Evolutionary conservation across 495 filamentous ascomycete species (phyloP).

Genomic region (Neurospora sp.): DNA sequence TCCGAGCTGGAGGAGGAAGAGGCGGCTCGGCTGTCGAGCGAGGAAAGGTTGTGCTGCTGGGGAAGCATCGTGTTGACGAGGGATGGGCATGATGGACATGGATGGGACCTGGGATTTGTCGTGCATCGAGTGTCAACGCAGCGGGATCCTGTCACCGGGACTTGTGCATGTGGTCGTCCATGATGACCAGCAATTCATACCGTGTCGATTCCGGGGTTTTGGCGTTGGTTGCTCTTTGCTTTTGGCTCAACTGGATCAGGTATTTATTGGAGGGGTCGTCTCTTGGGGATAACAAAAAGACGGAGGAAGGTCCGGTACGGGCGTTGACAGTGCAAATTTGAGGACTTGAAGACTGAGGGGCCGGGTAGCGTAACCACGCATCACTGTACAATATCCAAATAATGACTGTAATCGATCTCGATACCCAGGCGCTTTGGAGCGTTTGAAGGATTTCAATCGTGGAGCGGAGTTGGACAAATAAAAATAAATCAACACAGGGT

Average conservation of each 20-base stretch:
- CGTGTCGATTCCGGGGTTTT: background rate
- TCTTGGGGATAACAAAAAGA: background rate
- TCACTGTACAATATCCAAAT: background rate
- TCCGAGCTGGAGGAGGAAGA: constrained; percentile 14
- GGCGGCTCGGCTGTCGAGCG: constrained; percentile 9
- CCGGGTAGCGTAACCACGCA: background rate
- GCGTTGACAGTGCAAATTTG: background rate
- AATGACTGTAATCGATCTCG: background rate
- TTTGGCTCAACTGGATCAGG: background rate
- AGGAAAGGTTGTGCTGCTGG: constrained; percentile 20
- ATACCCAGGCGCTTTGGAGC: background rate
- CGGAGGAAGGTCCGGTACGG: background rate
- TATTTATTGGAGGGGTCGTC: background rate
- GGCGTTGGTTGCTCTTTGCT: background rate
- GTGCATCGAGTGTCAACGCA: constrained; percentile 6
- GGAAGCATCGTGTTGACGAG: constrained; percentile 10
- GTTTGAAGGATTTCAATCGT: background rate
- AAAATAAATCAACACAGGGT: background rate
- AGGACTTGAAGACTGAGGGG: background rate
- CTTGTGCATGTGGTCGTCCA: background rate
- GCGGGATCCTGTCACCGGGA: background rate
- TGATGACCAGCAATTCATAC: background rate
- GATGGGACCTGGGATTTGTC: constrained; percentile 8
- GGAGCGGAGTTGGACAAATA: background rate
- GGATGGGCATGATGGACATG: background rate